Base-by-base conservation (phyloP, 1,284 basidiomycete genomes). In the Heliocybe sulcata region DNA sequence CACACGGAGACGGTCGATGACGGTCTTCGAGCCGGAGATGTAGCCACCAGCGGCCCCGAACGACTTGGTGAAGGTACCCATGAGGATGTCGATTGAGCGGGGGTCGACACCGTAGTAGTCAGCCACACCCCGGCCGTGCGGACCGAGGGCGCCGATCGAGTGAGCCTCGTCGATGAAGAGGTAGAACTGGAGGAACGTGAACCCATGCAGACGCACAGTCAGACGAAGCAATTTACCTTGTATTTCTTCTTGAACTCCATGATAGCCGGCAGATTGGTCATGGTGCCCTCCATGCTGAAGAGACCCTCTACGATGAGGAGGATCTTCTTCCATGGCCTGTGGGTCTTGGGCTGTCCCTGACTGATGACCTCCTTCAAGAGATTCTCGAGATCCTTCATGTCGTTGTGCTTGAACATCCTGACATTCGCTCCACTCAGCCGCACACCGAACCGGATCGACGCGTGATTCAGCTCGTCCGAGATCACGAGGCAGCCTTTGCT, bases 61-160 rank as follows among this genome's bases (percentile, higher is more conserved):
- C 0, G 95, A 98, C 72, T 99, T 99, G 35, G 96, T 99, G 69
- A 99, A 97, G 0, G 96, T 99, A 55, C 96, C 96, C 96, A 99
- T 99, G 60, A 98, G 82, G 60, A 99, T 82, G 68, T 99, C 96
- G 58, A 98, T 80, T 33, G 80, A 78, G 10, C 78, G 77, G 2
- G 95, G 94, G 64, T 92, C 77, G 58, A 98, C 75, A 55, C 85
- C 85, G 69, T 96, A 99, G 76, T 98, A 99, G 69, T 99, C 95
- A 57, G 87, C 87, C 3, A 99, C 92, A 60, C 96, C 96, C 48
- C 96, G 91, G 9, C 96, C 96, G 62, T 90, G 82, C 8, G 94
- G 92, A 33, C 96, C 96, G 38, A 99, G 79, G 1, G 94, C 96
- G 58, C 97, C 96, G 61, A 99, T 86, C 2, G 96, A 98, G 69